Evolutionary conservation across 495 filamentous ascomycete genomes (phyloP), one percentile per base, ranked within the genome.

Genomic region (Aspergillus saccharolyticus): DNA sequence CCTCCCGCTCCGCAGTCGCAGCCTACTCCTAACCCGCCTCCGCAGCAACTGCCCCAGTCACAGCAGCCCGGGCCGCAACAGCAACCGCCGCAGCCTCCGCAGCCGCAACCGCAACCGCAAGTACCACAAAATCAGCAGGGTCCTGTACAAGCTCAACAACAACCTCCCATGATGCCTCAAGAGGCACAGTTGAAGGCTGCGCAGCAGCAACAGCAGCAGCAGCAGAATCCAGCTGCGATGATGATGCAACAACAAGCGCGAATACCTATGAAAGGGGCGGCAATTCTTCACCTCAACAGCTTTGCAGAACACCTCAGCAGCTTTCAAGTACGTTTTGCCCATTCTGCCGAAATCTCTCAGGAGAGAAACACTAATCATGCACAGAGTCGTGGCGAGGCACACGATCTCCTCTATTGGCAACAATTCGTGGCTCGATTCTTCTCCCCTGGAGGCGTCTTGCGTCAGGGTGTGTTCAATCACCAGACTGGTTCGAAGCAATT

Each of bases 381-480:
- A 28, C 68, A 89, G 81, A 79, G 73, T 33, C 70, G 74, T 15
- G 82, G 80, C 42, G 75, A 80, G 62, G 72, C 78, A 42, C 83
- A 84, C 30, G 85, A 88, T 63, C 65, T 91, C 3, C 39, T 65
- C 2, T 87, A 87, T 55, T 96, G 91, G 91, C 78, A 86, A 55
- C 56, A 62, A 12, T 91, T 95, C 62, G 89, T 93, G 15, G 81
- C 85, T 21, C 78, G 73, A 42, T 92, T 89, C 73, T 96, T 92
- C 71, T 84, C 89, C 0, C 78, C 78, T 0, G 79, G 78, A 7
- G 89, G 89, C 30, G 81, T 86, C 19, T 83, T 90, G 61, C 84
- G 85, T 53, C 80, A 88, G 57, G 77, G 81, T 18, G 74, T 89
- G n/a, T 79, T 67, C 59, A 71, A 77, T 43, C 63, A 69, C 15